Evolutionary conservation across 257 asterid species (phyloP), one percentile per base, ranked within the genome.

Genomic region (Paraleonurus japonicus): DNA sequence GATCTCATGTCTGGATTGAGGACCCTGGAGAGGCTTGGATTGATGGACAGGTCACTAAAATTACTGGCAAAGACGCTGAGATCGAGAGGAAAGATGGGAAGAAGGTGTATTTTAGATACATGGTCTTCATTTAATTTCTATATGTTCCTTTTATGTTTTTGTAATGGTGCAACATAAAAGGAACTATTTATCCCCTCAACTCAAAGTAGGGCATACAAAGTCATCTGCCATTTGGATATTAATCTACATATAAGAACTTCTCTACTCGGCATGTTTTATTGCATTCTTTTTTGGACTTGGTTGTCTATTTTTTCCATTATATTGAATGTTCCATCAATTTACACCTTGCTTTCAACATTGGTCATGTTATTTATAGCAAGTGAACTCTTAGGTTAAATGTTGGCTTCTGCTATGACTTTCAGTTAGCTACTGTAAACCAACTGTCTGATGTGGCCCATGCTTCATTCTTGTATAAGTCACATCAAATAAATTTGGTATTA

Each of bases 1-100:
- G 98, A 35, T 95, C 99, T 70, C 87, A 95, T 55, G 96, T 95
- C 74, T 95, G 99, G 99, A 77, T 73, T 54, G 96, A 88, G 82
- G 99, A 95, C 85, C 89, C 87, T 17, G 65, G 20, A n/a, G 50
- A 78, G 76, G 89, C 99, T 67, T 95, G 98, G 96, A 66, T 84
- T 60, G 95, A 88, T 82, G 98, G 96, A 68, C 87, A 73, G 80
- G 99, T 95, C 68, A 81, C 79, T 65, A 92, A 85, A 82, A 89
- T 92, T 57, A 87, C 72, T 19, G 96, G 92, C 68, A 83, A 82
- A 71, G 89, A 88, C 76, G 88, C 81, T 81, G 96, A 88, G 77
- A 74, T 90, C 73, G 72, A 86, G 84, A 88, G 81, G 74, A 86
- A 83, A 67, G 86, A 91, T 86, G 96, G 93, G 67, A 88, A 87